Evolutionary conservation across 495 filamentous ascomycete genomes (phyloP), one percentile per base, ranked within the genome.

Genomic region (Thozetella sp.): DNA sequence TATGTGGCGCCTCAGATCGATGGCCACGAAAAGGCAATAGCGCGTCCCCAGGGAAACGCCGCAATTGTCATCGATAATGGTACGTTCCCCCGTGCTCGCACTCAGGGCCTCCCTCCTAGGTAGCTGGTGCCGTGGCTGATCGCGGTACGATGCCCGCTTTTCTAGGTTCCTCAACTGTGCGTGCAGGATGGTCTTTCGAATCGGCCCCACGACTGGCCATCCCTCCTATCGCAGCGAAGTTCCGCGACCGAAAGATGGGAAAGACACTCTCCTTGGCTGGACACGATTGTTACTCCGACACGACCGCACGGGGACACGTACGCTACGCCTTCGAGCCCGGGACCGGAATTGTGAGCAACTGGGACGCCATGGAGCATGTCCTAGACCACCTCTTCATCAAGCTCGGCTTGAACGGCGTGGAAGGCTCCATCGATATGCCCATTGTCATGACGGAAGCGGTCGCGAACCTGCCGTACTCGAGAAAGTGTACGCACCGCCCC

Each of bases 21-120:
- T 63, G 89, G 86, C 19, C 88, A 85, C 61, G 78, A 80, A 63
- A 81, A 83, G 65, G 92, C 84, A 72, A 80, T 80, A 56, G 74
- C 77, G 51, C 69, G 66, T 34, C 72, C 77, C 9, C 55, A 63
- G 17, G 81, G 78, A 15, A 67, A 72, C n/a, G 73, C 78, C 17
- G 91, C 93, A 34, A 97, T 99, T 64, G 91, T 99, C 59, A 99
- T 99, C 65, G 95, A 99, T 79, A 99, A 98, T 90, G 95, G 93
- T 97, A 75, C 55, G 65, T 63, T 60, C 40, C 57, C n/a, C 19
- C 34, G 22, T 15, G 3, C 3, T 4, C 40, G 22, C 24, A 23
- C 25, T 11, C 25, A 4, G 17, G 15, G 54, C 34, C 25, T 11
- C 27, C 20, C 22, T 23, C 20, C 25, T 25, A 37, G 11, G 22